Conservation (phyloP, 441 rosid species). For the Flueggea neowawraea region DNA sequence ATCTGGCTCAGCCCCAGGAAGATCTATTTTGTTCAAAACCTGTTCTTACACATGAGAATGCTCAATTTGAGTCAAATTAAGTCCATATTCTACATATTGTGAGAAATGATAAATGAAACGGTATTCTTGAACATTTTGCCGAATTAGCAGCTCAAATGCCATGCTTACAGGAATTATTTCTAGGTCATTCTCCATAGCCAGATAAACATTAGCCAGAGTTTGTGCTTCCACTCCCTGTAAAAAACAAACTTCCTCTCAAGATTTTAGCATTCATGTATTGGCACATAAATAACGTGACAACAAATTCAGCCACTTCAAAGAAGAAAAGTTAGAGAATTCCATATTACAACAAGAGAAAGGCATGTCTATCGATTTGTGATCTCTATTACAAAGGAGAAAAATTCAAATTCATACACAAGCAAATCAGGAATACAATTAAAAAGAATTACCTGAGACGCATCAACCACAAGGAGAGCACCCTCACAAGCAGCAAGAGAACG, state of each 20-base stretch:
- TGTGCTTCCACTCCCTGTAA: constrained; percentile 98
- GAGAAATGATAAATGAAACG: constrained; percentile 9
- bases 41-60: constrained; percentile 23
- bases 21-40: constrained; percentile 99
- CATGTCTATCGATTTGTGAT: too few species aligned
- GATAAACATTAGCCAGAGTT: constrained; percentile 90
- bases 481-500: constrained; percentile 99
- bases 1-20: constrained; percentile 97
- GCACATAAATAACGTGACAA: too few species aligned
- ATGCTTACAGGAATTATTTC: constrained; percentile 89
- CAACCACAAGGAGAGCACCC: constrained; percentile 99
- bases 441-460: constrained; percentile 85
- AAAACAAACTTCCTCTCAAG: constrained; percentile 16
- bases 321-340: too few species aligned
- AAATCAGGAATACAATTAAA: constrained; percentile 5
- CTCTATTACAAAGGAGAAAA: not conserved
- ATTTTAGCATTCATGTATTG: not conserved
- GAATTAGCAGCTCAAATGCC: not conserved
- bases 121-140: not conserved
- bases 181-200: constrained; percentile 94
- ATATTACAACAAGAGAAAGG: too few species aligned
- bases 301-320: not conserved
- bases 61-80: constrained; percentile 4
- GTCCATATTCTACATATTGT: not conserved
- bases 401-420: not conserved